These are phyloP conservation scores for Polyplosphaeria fusca DNA, from an alignment of 495 filamentous ascomycete species.

Conservation along the genomic window DNA sequence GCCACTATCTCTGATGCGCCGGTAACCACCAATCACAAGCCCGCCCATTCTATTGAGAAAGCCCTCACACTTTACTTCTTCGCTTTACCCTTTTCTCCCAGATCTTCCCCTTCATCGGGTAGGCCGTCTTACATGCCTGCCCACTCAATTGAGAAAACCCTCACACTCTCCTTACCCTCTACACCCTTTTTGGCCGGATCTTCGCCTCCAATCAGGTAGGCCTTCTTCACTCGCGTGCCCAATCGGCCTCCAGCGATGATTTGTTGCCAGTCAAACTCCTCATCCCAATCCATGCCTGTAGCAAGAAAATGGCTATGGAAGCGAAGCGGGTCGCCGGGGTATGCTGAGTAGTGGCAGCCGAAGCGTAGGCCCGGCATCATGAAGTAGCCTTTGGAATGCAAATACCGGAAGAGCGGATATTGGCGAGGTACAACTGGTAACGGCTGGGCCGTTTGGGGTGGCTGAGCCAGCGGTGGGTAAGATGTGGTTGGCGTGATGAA, in stretches of 20 bases:
- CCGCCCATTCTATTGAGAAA: neutral
- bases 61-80: neutral
- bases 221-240: conserved; percentile 94
- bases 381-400: conserved; percentile 79
- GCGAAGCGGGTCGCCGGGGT: conserved; percentile 89
- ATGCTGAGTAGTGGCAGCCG: conserved; percentile 88
- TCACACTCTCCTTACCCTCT: conserved; percentile 2
- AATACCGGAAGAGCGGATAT: conserved; percentile 67
- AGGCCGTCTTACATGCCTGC: conserved; percentile 28
- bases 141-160: conserved; percentile 35
- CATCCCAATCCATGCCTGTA: conserved; percentile 74
- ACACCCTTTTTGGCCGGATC: conserved; percentile 12
- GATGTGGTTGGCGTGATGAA: conserved; percentile 61
- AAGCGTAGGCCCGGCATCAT: conserved; percentile 89
- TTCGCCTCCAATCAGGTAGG: conserved; percentile 76
- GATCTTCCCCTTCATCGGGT: too few relatives aligned
- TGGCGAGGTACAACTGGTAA: conserved; percentile 50
- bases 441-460: conserved; percentile 35
- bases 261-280: conserved; percentile 78
- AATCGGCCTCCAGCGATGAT: conserved; percentile 81
- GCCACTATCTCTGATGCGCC: too few relatives aligned
- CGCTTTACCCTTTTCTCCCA: too few relatives aligned
- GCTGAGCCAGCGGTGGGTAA: conserved; percentile 48
- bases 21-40: neutral
- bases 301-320: conserved; percentile 93